phyloP scores from a whole-genome alignment of 441 rosid species.

The Populus tomentosa region DNA sequence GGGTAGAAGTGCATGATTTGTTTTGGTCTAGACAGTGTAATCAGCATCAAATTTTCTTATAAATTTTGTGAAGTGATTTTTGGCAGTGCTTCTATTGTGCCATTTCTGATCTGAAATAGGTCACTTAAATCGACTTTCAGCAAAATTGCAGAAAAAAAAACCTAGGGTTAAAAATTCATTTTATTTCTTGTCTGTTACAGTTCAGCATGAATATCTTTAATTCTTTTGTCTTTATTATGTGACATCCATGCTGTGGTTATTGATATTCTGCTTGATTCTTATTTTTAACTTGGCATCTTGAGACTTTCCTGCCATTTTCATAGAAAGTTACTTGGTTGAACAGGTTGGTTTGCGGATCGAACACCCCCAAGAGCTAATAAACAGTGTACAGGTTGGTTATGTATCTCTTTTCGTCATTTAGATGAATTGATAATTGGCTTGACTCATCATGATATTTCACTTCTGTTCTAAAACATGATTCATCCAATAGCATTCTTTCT shows the following conservation, averaged over 20 bases:
- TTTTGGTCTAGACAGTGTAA: not conserved
- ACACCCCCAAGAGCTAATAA: constrained; percentile 94
- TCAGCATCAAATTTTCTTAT: no score
- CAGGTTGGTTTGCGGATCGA: constrained; percentile 96
- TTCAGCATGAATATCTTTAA: not conserved
- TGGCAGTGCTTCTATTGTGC: not conserved
- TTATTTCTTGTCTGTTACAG: not conserved
- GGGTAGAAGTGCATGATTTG: not conserved
- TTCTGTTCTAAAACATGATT: not conserved
- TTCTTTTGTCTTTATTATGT: not conserved
- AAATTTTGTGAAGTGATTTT: not conserved
- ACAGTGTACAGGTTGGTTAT: constrained; percentile 71
- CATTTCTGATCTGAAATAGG: not conserved
- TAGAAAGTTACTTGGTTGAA: constrained; percentile 21
- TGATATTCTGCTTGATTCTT: not conserved
- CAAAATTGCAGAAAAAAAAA: no score
- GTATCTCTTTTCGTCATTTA: constrained; percentile 3
- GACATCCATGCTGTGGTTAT: not conserved
- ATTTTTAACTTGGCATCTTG: not conserved
- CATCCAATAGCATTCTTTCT: constrained; percentile 1
- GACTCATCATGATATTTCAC: not conserved
- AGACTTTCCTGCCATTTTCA: constrained; percentile 3
- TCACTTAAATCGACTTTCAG: not conserved
- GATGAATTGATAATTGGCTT: not conserved
- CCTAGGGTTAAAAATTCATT: not conserved